These are phyloP conservation scores for Filobasidium uniguttulatum DNA, from an alignment of 1,284 basidiomycete species.

Conservation along the genomic window DNA sequence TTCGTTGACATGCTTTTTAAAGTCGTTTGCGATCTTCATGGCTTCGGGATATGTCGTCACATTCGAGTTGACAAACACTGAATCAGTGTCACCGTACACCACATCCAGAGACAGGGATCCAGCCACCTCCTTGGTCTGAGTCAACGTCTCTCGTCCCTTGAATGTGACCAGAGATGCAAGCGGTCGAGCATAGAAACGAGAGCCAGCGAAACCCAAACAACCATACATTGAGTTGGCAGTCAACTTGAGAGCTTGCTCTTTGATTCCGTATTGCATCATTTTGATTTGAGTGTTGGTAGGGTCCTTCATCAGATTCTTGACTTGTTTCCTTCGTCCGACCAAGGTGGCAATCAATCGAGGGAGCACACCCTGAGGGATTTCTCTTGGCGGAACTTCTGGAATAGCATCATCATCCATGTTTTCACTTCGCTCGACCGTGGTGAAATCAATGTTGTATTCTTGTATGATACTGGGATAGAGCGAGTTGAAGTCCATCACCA, in stretches of 20 bases:
- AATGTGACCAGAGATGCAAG: conserved; percentile 92
- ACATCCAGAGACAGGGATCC: conserved; percentile 81
- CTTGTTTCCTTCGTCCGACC: conserved; percentile 74
- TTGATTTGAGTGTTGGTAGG: conserved; percentile 60
- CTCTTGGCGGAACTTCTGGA: conserved; percentile 68
- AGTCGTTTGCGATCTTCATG: conserved; percentile 74
- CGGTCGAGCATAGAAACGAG: conserved; percentile 91
- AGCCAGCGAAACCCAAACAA: conserved; percentile 95
- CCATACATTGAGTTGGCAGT: conserved; percentile 99
- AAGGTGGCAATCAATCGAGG: conserved; percentile 91
- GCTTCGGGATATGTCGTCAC: conserved; percentile 77
- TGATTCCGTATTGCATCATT: conserved; percentile 87
- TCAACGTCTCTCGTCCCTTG: conserved; percentile 96
- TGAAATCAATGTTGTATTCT: conserved; percentile 99
- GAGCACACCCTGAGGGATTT: conserved; percentile 70
- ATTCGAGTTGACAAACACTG: conserved; percentile 96
- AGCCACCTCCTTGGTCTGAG: conserved; percentile 81
- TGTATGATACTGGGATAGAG: conserved; percentile 99
- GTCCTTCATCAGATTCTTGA: conserved; percentile 94
- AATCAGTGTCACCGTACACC: conserved; percentile 97
- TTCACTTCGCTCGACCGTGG: conserved; percentile 68
- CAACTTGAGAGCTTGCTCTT: conserved; percentile 91
- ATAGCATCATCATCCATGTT: conserved; percentile 66
- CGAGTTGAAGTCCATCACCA: conserved; percentile 99
- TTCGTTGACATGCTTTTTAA: conserved; percentile 95